Base-by-base conservation (phyloP, 2,329 filamentous ascomycete species). In the Apiospora malaysiana region DNA sequence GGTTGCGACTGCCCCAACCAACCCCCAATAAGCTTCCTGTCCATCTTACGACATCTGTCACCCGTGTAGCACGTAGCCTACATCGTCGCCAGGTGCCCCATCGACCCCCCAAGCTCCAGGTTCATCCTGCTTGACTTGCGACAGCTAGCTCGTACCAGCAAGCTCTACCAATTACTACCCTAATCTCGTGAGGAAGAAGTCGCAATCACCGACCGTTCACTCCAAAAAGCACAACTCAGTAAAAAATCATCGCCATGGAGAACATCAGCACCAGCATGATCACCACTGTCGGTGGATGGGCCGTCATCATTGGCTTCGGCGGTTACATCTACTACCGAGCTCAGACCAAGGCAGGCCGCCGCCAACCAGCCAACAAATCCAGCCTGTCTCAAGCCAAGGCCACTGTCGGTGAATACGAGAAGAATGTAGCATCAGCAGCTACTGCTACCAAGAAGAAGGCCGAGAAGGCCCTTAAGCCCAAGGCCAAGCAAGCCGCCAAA, bases 381-480 rank as follows among this genome's bases (percentile, higher is more conserved):
- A 32, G 16, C 65, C 43, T 46, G n/a, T 40, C n/a, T n/a, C 51
- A 66, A 2, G 21, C 70, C 21, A 49, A 42, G 27, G 25, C 67
- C 21, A 47, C 49, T 7, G 56, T 25, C 6, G 25, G 46, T 51
- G 72, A 73, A 5, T 43, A 70, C 51, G 71, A 71, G 42, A 66
- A 63, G 32, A 70, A 56, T 37, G 68, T 68, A 4, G 66, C 59
- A 76, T 67, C 75, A 69, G 49, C 73, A 63, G 18, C 73, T 73
- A 63, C 69, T 75, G 27, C 75, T 23, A 77, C 75, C 46, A 80
- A 78, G 69, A 79, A 77, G 68, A 82, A 85, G 77, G 70, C 81
- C 49, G 86, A 86, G 75, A 76, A 80, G 71, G 68, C 75, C 32
- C 46, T 72, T n/a, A 80, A 80, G 72, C 77, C 77, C 9, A 81